Conservation (phyloP, 768 basidiomycete species). For the Podaxis carcinomalis region DNA sequence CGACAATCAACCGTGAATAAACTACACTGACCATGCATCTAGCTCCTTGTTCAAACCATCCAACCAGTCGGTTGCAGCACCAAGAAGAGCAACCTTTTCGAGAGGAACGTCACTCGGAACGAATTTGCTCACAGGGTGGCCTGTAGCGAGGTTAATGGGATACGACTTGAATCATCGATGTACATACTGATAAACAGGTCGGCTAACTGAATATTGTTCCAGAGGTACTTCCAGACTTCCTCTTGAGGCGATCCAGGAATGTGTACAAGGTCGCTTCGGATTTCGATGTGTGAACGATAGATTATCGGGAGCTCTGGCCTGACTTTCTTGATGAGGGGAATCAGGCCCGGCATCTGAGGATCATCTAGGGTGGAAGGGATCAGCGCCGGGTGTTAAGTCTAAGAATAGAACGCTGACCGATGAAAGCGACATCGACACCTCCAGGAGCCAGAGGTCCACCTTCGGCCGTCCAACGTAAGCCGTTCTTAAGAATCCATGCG, state of each 20-base stretch:
- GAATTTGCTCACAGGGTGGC: constrained; percentile 91
- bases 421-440: constrained; percentile 85
- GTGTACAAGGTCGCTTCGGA: constrained; percentile 83
- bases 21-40: constrained; percentile 41
- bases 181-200: constrained; percentile 84
- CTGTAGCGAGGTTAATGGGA: constrained; percentile 21
- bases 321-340: constrained; percentile 85
- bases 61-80: constrained; percentile 88
- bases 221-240: constrained; percentile 93
- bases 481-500: constrained; percentile 88
- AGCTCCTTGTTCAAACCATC: constrained; percentile 95
- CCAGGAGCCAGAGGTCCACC: constrained; percentile 82
- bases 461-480: constrained; percentile 80
- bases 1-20: not conserved
- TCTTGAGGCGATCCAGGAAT: constrained; percentile 78
- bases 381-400: not conserved
- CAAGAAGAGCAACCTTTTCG: constrained; percentile 67
- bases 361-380: constrained; percentile 45
- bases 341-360: constrained; percentile 92
- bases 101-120: constrained; percentile 81
- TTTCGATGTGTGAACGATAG: constrained; percentile 95
- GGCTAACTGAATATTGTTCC: constrained; percentile 85
- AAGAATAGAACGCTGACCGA: constrained; percentile 44
- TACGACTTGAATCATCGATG: not conserved
- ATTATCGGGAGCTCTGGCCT: constrained; percentile 84